Conservation (phyloP, 768 basidiomycete species). For the Myochromella boudieri region DNA sequence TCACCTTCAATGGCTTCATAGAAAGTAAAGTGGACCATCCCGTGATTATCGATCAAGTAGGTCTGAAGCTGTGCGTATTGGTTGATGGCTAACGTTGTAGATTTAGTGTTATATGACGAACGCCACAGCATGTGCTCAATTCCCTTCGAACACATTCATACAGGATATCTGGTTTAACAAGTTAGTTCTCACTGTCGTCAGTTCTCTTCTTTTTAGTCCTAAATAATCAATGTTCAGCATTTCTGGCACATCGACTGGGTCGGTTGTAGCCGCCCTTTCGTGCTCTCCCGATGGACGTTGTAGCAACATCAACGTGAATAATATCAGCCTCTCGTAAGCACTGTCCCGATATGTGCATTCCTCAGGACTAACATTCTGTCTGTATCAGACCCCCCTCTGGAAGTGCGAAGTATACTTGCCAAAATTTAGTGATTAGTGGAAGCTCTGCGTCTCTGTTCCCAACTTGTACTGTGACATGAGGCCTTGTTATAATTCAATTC, state of each 20-base stretch:
- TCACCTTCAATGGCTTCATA: constrained; percentile 52
- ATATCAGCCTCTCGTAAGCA: constrained; percentile 44
- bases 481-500: background rate
- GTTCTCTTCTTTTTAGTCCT: background rate
- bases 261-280: constrained; percentile 50
- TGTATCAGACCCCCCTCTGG: constrained; percentile 37
- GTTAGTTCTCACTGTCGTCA: constrained; percentile 26
- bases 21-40: constrained; percentile 59
- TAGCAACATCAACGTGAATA: constrained; percentile 45
- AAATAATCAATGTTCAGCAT: constrained; percentile 37
- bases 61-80: background rate
- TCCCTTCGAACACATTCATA: constrained; percentile 55
- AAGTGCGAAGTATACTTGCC: constrained; percentile 48
- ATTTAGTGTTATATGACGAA: constrained; percentile 49
- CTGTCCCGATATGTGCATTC: background rate
- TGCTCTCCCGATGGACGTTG: constrained; percentile 59
- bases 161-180: constrained; percentile 57
- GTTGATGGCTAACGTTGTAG: background rate
- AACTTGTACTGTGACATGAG: constrained; percentile 31
- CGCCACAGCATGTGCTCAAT: constrained; percentile 47
- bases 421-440: constrained; percentile 51
- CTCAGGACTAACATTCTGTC: background rate
- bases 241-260: constrained; percentile 54
- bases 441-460: constrained; percentile 45
- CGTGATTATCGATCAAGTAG: constrained; percentile 56